A percentile compares a stretch with the other conserved stretches of the same genome.
phyloP scores from a whole-genome alignment of 306 rosid species.

The Vicia villosa region DNA sequence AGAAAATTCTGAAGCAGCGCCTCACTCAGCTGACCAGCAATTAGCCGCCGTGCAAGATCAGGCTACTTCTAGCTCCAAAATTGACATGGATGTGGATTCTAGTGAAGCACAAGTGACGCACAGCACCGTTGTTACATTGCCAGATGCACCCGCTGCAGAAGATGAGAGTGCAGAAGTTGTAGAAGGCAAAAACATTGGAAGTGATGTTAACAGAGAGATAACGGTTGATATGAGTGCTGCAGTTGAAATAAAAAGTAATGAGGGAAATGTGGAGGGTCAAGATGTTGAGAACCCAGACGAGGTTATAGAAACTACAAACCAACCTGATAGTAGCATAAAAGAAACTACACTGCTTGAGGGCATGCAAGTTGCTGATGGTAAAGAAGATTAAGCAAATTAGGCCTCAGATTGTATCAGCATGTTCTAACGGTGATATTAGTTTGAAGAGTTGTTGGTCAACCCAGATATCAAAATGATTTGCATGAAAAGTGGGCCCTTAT shows the following conservation, averaged over 20 bases:
- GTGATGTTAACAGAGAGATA: slow-evolving; percentile 13
- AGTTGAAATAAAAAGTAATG: slow-evolving; percentile 26
- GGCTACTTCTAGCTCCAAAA: slow-evolving; percentile 25
- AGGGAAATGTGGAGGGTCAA: slow-evolving; percentile 32
- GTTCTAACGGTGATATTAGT: slow-evolving; percentile 14
- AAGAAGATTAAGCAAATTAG: slow-evolving; percentile 26
- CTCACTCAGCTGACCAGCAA: slow-evolving; percentile 43
- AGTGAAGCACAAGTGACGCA: slow-evolving; percentile 26
- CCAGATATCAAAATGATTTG: slow-evolving; percentile 14
- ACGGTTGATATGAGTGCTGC: slow-evolving; percentile 26
- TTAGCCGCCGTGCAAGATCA: slow-evolving; percentile 28
- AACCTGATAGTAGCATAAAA: slow-evolving; percentile 26
- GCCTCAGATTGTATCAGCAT: slow-evolving; percentile 13
- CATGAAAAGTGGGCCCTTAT: slow-evolving; percentile 12
- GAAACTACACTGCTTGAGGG: slow-evolving; percentile 30
- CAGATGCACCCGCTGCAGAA: slow-evolving; percentile 38
- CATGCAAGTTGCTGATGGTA: slow-evolving; percentile 36
- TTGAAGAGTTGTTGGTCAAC: slow-evolving; percentile 7
- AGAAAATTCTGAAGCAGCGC: slow-evolving; percentile 32
- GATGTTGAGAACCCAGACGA: slow-evolving; percentile 36
- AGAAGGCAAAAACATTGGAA: slow-evolving; percentile 18
- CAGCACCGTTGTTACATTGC: slow-evolving; percentile 26
- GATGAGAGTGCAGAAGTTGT: slow-evolving; percentile 26
- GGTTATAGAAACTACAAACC: slow-evolving; percentile 36
- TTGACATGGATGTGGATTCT: slow-evolving; percentile 42